Evolutionary conservation across 305 asterid species (phyloP), one percentile per base, ranked within the genome.

Genomic region (Fraxinus baroniana): DNA sequence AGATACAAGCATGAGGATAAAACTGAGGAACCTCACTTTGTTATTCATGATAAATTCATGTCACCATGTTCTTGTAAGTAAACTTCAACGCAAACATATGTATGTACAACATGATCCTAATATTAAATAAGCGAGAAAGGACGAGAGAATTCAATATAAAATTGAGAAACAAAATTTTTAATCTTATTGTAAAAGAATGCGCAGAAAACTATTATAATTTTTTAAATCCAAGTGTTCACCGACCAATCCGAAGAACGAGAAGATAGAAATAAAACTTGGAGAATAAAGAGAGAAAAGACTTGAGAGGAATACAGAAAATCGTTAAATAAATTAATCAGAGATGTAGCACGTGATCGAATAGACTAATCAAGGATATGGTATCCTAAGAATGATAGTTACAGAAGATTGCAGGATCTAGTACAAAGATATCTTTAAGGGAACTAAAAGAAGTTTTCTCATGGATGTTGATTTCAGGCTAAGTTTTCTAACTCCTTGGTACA

Each of bases 331-430:
- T 68, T 15, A 26, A 70, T 26, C 78, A 44, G 22, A n/a, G 36
- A 46, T 37, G 26, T 79, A 68, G 74, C 35, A 66, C 0, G 39
- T 28, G 20, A 10, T 28, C 13, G 35, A 66, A 26, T 66, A 66
- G 35, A 66, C 5, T 68, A 68, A 12, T 26, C 39, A 68, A 7
- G 32, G 74, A 28, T 28, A 68, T 6, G 66, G 62, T 3, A 39
- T 66, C 73, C 41, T 37, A 15, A 3, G 10, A 20, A 66, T 66
- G 30, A 37, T 26, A 5, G 35, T 1, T 49, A 71, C 37, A 22
- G 24, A 80, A 79, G n/a, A 44, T 44, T 41, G 83, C 78, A 70
- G 76, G 35, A 64, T 15, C 28, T 22, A 79, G 68, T 55, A 5
- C 24, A 36, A 78, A 68, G 73, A 64, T 37, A 35, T 15, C 75